Evolutionary conservation across 2,329 filamentous ascomycete genomes (phyloP), one percentile per base, ranked within the genome.

Genomic region (Colletotrichum musae): DNA sequence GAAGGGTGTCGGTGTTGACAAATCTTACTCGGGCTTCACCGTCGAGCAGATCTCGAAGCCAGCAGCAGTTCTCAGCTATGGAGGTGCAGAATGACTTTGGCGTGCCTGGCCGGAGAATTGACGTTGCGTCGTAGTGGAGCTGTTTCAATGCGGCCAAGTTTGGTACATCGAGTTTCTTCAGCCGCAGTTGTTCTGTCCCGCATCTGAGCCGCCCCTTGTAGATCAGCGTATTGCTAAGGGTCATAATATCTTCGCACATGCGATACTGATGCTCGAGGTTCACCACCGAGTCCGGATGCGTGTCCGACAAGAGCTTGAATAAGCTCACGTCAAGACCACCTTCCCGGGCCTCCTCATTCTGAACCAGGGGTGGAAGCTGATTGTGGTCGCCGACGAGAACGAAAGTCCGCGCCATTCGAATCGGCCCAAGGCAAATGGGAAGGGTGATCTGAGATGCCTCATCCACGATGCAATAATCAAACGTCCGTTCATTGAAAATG

Each of bases 401-500:
- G 80, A 99, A 99, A 0, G 93, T 97, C 58, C 89, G 90, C 5
- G 96, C 94, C 89, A 98, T 93, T 12, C 96, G 91, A 73, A 99
- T 97, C 0, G 96, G 96, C 0, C 96, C 96, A 0, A 98, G 85
- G 73, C 96, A 98, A 21, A 98, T 95, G 0, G 96, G 96, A 21
- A 99, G 84, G 0, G 96, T 99, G 77, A 99, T 98, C 76, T 99
- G 96, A 2, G 95, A 98, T 0, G 96, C 96, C 80, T 99, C 96
- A 73, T 99, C 96, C 4, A 99, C 95, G 71, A 99, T 98, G 77
- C 96, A 99, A 77, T 98, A 98, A 80, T 99, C 96, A 74, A 99
- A 99, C 0, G 92, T 90, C 5, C 96, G 92, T 76, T 95, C 93
- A 65, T 89, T 92, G 81, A 99, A 98, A 9, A 99, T 84, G 2